Percentiles rank a stretch among this genome's conserved stretches.
Conservation (phyloP, 2,329 filamentous ascomycete genomes). For the Calycina herbarum region DNA sequence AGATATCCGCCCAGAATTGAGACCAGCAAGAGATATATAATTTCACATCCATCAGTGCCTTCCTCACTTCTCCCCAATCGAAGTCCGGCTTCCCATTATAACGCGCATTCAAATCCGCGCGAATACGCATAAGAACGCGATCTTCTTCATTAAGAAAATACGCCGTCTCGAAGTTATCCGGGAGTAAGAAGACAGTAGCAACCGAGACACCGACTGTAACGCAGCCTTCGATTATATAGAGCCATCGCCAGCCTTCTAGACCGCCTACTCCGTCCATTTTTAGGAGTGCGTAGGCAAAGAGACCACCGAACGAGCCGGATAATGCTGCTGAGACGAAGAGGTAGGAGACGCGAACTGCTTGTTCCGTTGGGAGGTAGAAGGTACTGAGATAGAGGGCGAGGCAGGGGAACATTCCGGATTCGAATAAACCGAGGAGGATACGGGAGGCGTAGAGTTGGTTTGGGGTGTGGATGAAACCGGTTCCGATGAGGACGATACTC, state of each 20-base stretch:
- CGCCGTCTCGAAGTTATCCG: background rate
- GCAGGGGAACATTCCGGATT: conserved; percentile 51
- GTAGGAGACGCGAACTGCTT: conserved; percentile 53
- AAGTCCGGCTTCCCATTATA: conserved; percentile 39
- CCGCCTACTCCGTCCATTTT: conserved; percentile 48
- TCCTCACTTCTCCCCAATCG: conserved; percentile 50
- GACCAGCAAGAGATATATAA: conserved; percentile 42
- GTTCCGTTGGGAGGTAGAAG: conserved; percentile 57
- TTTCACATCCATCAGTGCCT: conserved; percentile 51
- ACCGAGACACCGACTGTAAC: conserved; percentile 45
- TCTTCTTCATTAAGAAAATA: background rate
- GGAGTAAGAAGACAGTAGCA: conserved; percentile 2
- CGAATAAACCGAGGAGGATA: conserved; percentile 48
- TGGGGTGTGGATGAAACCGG: conserved; percentile 46
- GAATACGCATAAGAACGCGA: background rate
- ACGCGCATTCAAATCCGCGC: background rate
- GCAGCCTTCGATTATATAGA: conserved; percentile 52
- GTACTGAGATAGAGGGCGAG: conserved; percentile 52
- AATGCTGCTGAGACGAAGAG: conserved; percentile 54
- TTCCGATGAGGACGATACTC: conserved; percentile 49
- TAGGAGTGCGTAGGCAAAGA: conserved; percentile 52
- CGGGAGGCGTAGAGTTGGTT: conserved; percentile 46
- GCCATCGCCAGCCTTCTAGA: conserved; percentile 46
- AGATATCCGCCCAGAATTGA: conserved; percentile 26
- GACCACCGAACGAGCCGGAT: conserved; percentile 51